Percentiles rank a stretch among this genome's conserved stretches.
phyloP scores from a whole-genome alignment of 1,284 basidiomycete genomes.

The Dichomitus squalens region DNA sequence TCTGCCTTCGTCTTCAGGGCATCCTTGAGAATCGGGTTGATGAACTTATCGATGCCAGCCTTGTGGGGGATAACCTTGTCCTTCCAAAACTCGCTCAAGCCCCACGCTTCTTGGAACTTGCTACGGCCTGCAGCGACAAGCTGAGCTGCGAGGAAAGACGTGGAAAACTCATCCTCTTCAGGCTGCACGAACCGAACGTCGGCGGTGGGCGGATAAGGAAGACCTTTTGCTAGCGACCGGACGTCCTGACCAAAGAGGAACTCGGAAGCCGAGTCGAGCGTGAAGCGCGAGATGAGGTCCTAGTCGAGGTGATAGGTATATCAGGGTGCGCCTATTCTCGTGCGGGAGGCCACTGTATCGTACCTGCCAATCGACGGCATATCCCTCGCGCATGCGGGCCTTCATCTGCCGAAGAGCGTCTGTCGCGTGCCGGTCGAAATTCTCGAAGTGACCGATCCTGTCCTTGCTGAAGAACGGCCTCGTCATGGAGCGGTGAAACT shows the following conservation, averaged over 20 bases:
- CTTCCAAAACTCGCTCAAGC: constrained; percentile 48
- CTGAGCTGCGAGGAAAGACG: constrained; percentile 37
- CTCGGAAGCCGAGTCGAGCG: constrained; percentile 41
- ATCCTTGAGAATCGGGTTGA: constrained; percentile 51
- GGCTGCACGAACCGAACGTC: constrained; percentile 12
- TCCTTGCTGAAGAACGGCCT: constrained; percentile 56
- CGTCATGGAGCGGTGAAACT: constrained; percentile 52
- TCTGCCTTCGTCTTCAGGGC: constrained; percentile 42
- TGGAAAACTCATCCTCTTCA: constrained; percentile 33
- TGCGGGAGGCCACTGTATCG: neutral
- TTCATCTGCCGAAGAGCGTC: constrained; percentile 35
- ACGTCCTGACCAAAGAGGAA: constrained; percentile 42
- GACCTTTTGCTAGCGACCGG: constrained; percentile 32
- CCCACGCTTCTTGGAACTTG: constrained; percentile 43
- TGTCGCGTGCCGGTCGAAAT: constrained; percentile 43
- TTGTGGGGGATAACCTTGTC: constrained; percentile 48
- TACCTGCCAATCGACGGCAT: constrained; percentile 56
- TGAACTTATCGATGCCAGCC: constrained; percentile 49
- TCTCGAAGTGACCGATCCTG: constrained; percentile 51
- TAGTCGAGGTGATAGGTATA: constrained; percentile 22
- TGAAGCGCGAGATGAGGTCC: constrained; percentile 39
- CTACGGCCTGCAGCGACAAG: constrained; percentile 40
- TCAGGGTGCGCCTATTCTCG: constrained; percentile 1
- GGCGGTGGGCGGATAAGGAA: constrained; percentile 31
- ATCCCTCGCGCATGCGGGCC: constrained; percentile 41